Evolutionary conservation across 257 asterid species (phyloP), one percentile per base, ranked within the genome.

Genomic region (Echium plantagineum): DNA sequence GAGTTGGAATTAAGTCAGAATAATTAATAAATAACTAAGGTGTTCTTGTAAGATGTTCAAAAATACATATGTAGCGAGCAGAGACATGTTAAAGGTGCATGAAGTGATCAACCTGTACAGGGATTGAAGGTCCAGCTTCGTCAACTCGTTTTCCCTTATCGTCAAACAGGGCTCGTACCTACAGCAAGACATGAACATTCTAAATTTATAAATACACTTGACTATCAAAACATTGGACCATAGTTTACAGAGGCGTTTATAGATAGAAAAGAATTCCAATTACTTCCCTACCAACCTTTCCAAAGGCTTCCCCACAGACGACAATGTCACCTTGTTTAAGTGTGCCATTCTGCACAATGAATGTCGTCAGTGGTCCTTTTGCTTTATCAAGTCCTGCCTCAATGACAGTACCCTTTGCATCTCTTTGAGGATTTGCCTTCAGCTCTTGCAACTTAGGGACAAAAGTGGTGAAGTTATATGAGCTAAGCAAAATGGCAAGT

Each of bases 341-440:
- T 22, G 96, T 89, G 69, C 99, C 99, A 63, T 86, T 93, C 76
- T 89, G 99, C 70, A 93, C 97, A 60, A 93, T 89, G 79, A 93
- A 86, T 60, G 99, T 84, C 64, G 95, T 94, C 53, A 89, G 71
- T 64, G 99, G 86, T 54, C 99, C 99, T 79, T 64, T 93, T 69
- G 97, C 79, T 78, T 93, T 93, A 78, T 89, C 96, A 42, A 89
- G 96, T 61, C 96, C 91, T 31, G 99, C 99, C 78, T 93, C 99
- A 60, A 93, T 89, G 58, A 84, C 94, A 31, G 97, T 85, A 59
- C 99, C 99, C 80, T 78, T 86, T 63, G 99, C 96, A 70, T 83
- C 81, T 74, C 96, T 81, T 62, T 85, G 78, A 19, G 97, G 97
- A 76, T 93, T 93, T 57, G 99, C 99, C 88, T 89, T 93, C 93